Percentiles rank a stretch among this genome's conserved stretches.
phyloP scores from a whole-genome alignment of 2,329 filamentous ascomycete genomes.

The Talaromyces funiculosus region DNA sequence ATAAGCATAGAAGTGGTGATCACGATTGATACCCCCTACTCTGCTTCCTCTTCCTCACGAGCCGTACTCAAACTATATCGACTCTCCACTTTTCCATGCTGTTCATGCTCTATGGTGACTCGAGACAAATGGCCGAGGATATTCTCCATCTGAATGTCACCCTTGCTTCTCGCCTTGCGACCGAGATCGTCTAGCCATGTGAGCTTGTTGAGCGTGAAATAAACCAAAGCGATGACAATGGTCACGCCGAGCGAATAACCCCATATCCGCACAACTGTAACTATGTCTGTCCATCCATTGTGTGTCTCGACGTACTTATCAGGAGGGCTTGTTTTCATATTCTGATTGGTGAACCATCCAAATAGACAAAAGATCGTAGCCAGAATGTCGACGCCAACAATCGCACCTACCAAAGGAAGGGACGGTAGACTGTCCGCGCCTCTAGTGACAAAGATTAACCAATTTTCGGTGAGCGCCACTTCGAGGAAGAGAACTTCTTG shows the following conservation, averaged over 20 bases:
- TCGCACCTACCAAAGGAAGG: constrained; percentile 65
- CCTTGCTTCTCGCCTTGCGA: constrained; percentile 42
- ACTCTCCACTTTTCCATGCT: constrained; percentile 40
- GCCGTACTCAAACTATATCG: constrained; percentile 38
- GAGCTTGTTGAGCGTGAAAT: constrained; percentile 44
- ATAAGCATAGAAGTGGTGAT: not conserved
- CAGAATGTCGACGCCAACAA: constrained; percentile 64
- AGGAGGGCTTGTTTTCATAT: constrained; percentile 27
- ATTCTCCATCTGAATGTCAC: constrained; percentile 48
- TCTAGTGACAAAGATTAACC: constrained; percentile 94
- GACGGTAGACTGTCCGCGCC: constrained; percentile 69
- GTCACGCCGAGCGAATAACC: constrained; percentile 47
- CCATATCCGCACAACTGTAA: constrained; percentile 49
- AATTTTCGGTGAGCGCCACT: constrained; percentile 88
- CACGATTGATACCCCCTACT: constrained; percentile 22
- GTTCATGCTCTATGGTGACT: constrained; percentile 46
- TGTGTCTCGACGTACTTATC: constrained; percentile 29
- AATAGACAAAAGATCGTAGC: constrained; percentile 71
- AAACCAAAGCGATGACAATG: constrained; percentile 48
- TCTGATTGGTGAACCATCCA: constrained; percentile 62
- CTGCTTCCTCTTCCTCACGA: constrained; percentile 42
- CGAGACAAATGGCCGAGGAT: constrained; percentile 46
- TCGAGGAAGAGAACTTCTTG: constrained; percentile 82
- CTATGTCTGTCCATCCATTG: constrained; percentile 56
- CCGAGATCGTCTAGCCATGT: constrained; percentile 44